These are phyloP conservation scores for Gleditsia sinensis DNA, from an alignment of 306 rosid genomes.

Conservation along the genomic window DNA sequence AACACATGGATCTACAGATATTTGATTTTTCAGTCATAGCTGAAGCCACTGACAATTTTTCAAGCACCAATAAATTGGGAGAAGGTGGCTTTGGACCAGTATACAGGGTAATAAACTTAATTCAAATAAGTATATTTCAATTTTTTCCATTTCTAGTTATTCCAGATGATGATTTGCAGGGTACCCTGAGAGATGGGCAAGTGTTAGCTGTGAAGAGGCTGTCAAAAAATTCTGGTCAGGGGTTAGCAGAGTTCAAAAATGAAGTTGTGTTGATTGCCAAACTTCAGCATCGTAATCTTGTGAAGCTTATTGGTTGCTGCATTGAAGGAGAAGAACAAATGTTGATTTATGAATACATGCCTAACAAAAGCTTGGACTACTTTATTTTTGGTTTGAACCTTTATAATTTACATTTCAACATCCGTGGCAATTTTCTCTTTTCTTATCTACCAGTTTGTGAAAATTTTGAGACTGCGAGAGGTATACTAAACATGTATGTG, in stretches of 20 bases:
- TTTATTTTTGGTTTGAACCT: conserved; percentile 36
- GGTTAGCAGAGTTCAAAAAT: conserved; percentile 31
- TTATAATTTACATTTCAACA: not conserved
- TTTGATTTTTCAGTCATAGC: conserved; percentile 39
- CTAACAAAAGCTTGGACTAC: conserved; percentile 30
- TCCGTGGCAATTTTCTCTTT: not conserved
- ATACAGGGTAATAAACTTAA: conserved; percentile 40
- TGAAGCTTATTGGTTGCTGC: conserved; percentile 40
- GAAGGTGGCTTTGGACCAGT: conserved; percentile 62
- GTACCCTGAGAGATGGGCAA: conserved; percentile 27
- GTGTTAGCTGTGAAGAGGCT: conserved; percentile 37
- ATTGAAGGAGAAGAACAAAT: conserved; percentile 19
- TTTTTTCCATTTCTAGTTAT: not conserved
- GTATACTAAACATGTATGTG: not conserved
- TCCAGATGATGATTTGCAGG: conserved; percentile 20
- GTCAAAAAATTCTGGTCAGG: conserved; percentile 31
- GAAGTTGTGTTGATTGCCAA: conserved; percentile 33
- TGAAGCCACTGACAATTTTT: conserved; percentile 47
- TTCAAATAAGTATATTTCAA: not conserved
- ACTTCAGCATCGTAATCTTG: conserved; percentile 44
- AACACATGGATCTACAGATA: conserved; percentile 41
- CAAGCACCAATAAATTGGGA: conserved; percentile 41
- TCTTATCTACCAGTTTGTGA: not conserved
- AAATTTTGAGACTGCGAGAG: not conserved
- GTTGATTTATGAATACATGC: conserved; percentile 38